Evolutionary conservation across 768 basidiomycete genomes (phyloP), one percentile per base, ranked within the genome.

Genomic region (Naganishia onofrii): DNA sequence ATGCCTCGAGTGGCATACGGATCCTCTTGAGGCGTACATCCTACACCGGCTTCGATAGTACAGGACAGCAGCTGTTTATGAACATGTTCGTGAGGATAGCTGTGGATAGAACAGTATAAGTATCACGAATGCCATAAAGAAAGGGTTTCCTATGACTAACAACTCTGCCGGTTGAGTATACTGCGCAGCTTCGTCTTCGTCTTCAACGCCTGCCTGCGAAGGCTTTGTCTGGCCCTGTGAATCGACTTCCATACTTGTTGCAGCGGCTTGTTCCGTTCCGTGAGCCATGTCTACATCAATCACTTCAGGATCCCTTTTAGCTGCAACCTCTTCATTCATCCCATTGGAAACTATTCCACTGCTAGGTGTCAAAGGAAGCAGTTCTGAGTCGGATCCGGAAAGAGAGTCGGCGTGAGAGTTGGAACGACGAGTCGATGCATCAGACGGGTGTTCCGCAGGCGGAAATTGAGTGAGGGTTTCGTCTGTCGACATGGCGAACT

Each of bases 1-100:
- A 98, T 95, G 44, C 95, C 96, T 34, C 82, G 72, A 60, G 76
- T 67, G 9, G 77, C 77, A 31, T 74, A 58, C 17, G 75, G 75
- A 68, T 82, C 81, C 56, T 82, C 80, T 66, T 82, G 79, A 7
- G 81, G 81, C 1, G 77, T 76, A 12, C 79, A 63, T 58, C 69
- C 74, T 9, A 44, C 38, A 32, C 38, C 48, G 19, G 38, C 58
- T 56, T 44, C 67, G n/a, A 54, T 68, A 3, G 56, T 42, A 7
- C 29, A 32, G 32, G 68, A 28, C 0, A 71, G 51, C 2, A 73
- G 21, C 12, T 71, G 67, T 54, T 70, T 70, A 8, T 73, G 65
- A 29, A 72, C 72, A 68, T 80, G 77, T 48, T 77, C 76, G n/a
- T 76, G 71, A 2, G 74, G 74, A 69, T 74, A 80, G 71, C 79